Conservation (phyloP, 2,329 filamentous ascomycete genomes). For the Diaporthe aspalathi region DNA sequence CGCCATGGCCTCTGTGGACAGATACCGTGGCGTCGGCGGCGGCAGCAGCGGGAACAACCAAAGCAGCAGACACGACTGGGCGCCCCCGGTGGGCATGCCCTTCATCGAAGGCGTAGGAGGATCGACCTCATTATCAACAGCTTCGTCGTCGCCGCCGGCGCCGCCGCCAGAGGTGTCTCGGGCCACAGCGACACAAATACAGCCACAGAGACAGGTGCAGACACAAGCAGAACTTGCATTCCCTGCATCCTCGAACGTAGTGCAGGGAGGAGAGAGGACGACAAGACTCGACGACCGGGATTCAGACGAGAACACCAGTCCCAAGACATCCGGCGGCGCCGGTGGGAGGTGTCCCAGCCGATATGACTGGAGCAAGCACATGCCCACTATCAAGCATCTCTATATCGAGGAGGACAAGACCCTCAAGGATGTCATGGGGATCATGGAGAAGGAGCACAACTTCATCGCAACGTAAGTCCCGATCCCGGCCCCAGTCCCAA, state of each 20-base stretch:
- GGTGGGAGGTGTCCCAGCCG: constrained; percentile 38
- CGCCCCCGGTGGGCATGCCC: not conserved
- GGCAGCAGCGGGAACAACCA: not conserved
- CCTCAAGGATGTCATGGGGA: constrained; percentile 41
- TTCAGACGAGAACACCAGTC: not conserved
- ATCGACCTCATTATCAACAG: not conserved
- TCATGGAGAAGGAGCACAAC: constrained; percentile 40
- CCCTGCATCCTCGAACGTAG: not conserved
- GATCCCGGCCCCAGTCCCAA: not conserved
- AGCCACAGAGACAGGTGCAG: no score
- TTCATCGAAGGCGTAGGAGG: not conserved
- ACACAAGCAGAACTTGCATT: not conserved
- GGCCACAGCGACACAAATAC: not conserved
- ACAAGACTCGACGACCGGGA: not conserved
- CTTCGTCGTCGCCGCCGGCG: not conserved
- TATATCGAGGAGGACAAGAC: constrained; percentile 42
- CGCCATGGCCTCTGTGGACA: constrained; percentile 22
- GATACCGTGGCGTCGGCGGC: not conserved
- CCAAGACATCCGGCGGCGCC: constrained; percentile 15
- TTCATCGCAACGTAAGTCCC: constrained; percentile 42
- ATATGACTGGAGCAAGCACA: constrained; percentile 40
- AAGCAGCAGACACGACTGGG: constrained; percentile 8
- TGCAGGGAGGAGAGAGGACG: not conserved
- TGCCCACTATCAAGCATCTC: constrained; percentile 40
- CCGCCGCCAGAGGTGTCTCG: constrained; percentile 17